Evolutionary conservation across 306 rosid species (phyloP).

Genomic region (Lathyrus oleraceus): DNA sequence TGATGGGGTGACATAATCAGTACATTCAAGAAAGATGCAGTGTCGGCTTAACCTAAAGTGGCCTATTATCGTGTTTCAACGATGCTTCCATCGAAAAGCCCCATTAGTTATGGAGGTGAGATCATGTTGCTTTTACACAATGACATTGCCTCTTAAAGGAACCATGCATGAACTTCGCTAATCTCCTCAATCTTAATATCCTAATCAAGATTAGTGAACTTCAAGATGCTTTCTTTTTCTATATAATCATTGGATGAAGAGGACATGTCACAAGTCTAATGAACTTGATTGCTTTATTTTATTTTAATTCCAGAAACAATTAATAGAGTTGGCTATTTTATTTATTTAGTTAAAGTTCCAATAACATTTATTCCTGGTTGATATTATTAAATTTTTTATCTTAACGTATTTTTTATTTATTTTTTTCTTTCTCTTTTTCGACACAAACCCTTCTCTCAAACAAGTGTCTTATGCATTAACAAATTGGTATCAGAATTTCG

Average conservation of each 20-base stretch:
- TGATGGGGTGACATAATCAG: not conserved
- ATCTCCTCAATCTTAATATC: constrained; percentile 35
- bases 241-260: constrained; percentile 43
- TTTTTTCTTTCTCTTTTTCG: no score
- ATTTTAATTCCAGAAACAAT: not conserved
- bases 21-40: constrained; percentile 30
- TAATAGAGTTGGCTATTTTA: no score
- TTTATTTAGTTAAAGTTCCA: no score
- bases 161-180: constrained; percentile 48
- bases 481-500: no score
- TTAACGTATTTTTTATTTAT: no score
- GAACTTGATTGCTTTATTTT: not conserved
- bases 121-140: constrained; percentile 56
- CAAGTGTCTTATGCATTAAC: no score
- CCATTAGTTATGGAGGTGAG: constrained; percentile 53
- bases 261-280: constrained; percentile 21
- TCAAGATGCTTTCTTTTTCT: constrained; percentile 34
- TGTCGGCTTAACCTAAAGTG: constrained; percentile 44
- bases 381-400: no score
- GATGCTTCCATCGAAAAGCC: constrained; percentile 46
- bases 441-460: no score
- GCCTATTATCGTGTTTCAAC: constrained; percentile 38
- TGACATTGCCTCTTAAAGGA: constrained; percentile 55
- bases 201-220: constrained; percentile 36
- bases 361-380: no score